phyloP scores from a whole-genome alignment of 1,139 yeast species.

The Zygosaccharomyces sapae region DNA sequence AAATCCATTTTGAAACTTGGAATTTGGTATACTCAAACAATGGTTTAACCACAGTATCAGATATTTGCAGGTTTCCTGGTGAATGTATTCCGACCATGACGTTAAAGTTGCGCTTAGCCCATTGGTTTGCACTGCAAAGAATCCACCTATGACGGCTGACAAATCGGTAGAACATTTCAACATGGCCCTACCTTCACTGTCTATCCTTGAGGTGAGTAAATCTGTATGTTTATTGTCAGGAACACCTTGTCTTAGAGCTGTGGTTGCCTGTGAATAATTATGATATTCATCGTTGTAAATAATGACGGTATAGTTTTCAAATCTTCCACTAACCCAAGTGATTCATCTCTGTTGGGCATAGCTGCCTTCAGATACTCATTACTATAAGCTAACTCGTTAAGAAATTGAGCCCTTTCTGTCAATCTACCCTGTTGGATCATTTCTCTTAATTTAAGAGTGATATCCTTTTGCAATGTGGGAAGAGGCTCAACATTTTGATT shows the following conservation, averaged over 20 bases:
- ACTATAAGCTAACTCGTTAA: slow-evolving; percentile 25
- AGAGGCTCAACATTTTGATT: slow-evolving; percentile 35
- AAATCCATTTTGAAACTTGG: slow-evolving; percentile 35
- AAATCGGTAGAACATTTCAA: slow-evolving; percentile 30
- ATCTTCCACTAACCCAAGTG: slow-evolving; percentile 15
- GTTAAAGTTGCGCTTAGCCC: slow-evolving; percentile 56
- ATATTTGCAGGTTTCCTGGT: slow-evolving; percentile 45
- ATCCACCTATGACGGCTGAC: slow-evolving; percentile 32
- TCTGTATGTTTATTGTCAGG: slow-evolving; percentile 36
- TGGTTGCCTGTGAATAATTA: slow-evolving; percentile 43
- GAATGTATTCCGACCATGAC: slow-evolving; percentile 45
- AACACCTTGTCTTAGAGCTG: slow-evolving; percentile 37
- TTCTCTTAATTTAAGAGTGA: slow-evolving; percentile 29
- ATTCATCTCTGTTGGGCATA: slow-evolving; percentile 32
- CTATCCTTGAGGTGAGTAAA: slow-evolving; percentile 35
- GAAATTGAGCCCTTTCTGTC: slow-evolving; percentile 23
- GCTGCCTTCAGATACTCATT: slow-evolving; percentile 18
- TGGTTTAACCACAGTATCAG: slow-evolving; percentile 50
- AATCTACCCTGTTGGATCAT: slow-evolving; percentile 26
- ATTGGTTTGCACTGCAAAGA: slow-evolving; percentile 41
- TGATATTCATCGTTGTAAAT: slow-evolving; percentile 77
- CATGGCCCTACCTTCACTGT: slow-evolving; percentile 39
- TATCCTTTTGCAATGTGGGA: slow-evolving; percentile 32
- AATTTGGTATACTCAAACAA: slow-evolving; percentile 39
- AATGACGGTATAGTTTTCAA: slow-evolving; percentile 44